Evolutionary conservation across 192 early-diverging fungal genomes (phyloP), one percentile per base, ranked within the genome.

Genomic region (Haplosporangium gracile): DNA sequence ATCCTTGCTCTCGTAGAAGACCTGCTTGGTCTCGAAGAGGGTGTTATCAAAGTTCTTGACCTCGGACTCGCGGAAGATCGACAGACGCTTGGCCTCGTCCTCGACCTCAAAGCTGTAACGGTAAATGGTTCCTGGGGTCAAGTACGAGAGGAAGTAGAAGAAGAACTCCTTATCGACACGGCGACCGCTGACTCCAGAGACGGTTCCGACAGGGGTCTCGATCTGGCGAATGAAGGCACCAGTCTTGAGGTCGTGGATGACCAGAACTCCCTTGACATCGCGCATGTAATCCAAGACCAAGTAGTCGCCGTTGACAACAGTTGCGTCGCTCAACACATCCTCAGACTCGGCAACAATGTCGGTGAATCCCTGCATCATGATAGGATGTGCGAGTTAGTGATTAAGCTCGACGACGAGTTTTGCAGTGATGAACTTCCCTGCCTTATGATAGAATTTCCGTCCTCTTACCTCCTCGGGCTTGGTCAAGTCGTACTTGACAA

Each of bases 1-100:
- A 74, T 95, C 94, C 85, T 96, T 94, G 76, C 89, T 89, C 22
- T 81, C 49, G 71, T 91, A 93, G 74, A 94, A 96, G 39, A 94
- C 88, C 83, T 96, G 95, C 53, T 92, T 90, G 39, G 93, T 92
- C 77, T 92, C 90, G 43, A 93, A 91, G 36, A 88, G 39, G 38
- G 78, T 79, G 15, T 80, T 78, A 45, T 95, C 81, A 72, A 93
- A 83, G 72, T 90, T 91, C 53, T 88, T 81, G 51, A 94, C 91
- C 26, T 88, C 55, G 7, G 91, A 87, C 72, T 89, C 74, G 26
- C 88, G 29, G 77, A 90, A 92, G 29, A 89, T 74, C 29, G 89
- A 74, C 34, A 91, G 68, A 8, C 84, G 76, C 72, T 85, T 57
- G 15, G 36, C 74, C 49, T 76, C 57, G 6, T 68, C 39, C 29